Base-by-base conservation (phyloP, 179 eudicot species). In the Pouteria campechiana region DNA sequence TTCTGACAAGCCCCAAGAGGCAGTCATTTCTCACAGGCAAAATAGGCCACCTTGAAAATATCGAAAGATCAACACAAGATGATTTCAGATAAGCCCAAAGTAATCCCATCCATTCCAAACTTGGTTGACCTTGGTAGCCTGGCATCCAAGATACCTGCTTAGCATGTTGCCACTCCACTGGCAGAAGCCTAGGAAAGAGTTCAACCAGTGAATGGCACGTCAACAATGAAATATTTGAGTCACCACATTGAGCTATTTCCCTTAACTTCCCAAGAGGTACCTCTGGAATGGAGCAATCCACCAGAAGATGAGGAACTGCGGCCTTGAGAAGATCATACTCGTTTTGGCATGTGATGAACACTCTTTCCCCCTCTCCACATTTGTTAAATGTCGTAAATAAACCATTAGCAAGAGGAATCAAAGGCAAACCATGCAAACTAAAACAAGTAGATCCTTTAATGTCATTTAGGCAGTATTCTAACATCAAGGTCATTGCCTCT, bases 1-100 rank as follows among this genome's bases (percentile, higher is more conserved):
- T 80, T 51, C 72, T 54, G 46, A 74, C 78, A 50, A 88, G 95
- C 61, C 70, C 93, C 70, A 80, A 49, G 25, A 93, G 96, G 70
- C 39, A 33, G 70, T 63, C 48, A 41, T 66, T 68, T 58, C 84
- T 94, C 53, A 83, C 96, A 6, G 99, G 99, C 67, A 93, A 74
- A 52, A 88, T 72, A 50, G 99, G 99, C 99, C 99, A 88, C 58
- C 68, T 78, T 17, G 81, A 72, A 71, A 93, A 88, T 37, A 83
- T 54, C 7, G 83, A 73, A 41, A 88, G 92, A 46, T 93, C 83
- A 33, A 68, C 73, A 58, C 96, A 83, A 39, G 66, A 62, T 37
- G 73, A 71, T 44, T 62, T 70, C 46, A 93, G 67, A 55, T 83
- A 88, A 50, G 62, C 63, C 99, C 99, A 93, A 17, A 93, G 61